phyloP scores from a whole-genome alignment of 2,329 filamentous ascomycete genomes.

The Xylariaceae sp. region DNA sequence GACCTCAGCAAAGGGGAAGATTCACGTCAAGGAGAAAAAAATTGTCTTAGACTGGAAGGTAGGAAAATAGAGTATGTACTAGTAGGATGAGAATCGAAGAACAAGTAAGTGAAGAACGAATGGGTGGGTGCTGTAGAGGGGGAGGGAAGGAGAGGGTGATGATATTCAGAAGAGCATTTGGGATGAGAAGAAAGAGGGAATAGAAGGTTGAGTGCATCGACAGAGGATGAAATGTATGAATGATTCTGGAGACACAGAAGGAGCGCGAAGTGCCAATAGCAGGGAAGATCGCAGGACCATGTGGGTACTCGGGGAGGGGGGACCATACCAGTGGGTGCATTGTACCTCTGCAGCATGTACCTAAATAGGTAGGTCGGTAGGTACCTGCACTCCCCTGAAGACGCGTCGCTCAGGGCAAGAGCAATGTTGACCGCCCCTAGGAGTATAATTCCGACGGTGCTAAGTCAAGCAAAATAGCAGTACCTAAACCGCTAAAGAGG shows the following conservation, averaged over 20 bases:
- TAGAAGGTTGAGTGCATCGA: constrained; percentile 38
- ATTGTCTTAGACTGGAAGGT: constrained; percentile 24
- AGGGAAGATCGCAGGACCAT: constrained; percentile 25
- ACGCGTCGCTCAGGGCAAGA: not conserved
- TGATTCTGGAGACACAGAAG: constrained; percentile 29
- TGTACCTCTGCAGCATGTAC: constrained; percentile 24
- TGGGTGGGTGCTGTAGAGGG: constrained; percentile 33
- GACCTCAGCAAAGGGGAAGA: constrained; percentile 32
- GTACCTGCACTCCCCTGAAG: not conserved
- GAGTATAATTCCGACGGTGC: no score
- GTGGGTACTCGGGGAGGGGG: constrained; percentile 21
- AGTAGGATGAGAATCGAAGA: constrained; percentile 37
- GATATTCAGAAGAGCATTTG: constrained; percentile 43
- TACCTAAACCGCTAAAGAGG: no score
- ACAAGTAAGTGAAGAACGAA: constrained; percentile 40
- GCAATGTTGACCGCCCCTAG: no score
- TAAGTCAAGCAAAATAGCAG: no score
- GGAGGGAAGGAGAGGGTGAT: constrained; percentile 36
- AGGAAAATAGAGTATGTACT: constrained; percentile 40
- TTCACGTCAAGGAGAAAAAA: constrained; percentile 37
- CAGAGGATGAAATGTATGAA: constrained; percentile 31
- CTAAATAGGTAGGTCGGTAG: constrained; percentile 7
- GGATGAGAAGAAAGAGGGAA: constrained; percentile 39
- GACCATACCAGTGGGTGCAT: constrained; percentile 27
- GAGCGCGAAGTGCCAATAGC: constrained; percentile 31